These are phyloP conservation scores for Pisolithus tinctorius DNA, from an alignment of 768 basidiomycete species.

Conservation along the genomic window DNA sequence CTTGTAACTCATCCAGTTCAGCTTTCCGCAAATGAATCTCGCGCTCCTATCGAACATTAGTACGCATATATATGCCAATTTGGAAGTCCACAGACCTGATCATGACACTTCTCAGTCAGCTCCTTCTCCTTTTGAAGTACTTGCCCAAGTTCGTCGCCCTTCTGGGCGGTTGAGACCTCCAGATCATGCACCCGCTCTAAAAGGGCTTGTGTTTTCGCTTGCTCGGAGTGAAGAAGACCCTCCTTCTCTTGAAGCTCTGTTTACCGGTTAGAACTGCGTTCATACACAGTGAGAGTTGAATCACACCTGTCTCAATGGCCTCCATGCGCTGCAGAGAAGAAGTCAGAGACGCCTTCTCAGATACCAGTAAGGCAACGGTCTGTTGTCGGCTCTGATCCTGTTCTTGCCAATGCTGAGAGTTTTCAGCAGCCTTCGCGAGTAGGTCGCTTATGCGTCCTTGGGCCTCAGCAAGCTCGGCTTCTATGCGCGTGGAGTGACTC, in stretches of 20 bases:
- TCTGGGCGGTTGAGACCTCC: conserved; percentile 32
- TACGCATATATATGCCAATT: background rate
- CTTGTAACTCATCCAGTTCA: conserved; percentile 44
- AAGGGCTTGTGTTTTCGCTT: conserved; percentile 32
- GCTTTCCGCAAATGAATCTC: conserved; percentile 62
- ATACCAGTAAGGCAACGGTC: conserved; percentile 71
- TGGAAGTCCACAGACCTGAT: conserved; percentile 25
- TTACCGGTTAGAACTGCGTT: conserved; percentile 1
- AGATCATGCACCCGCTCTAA: conserved; percentile 37
- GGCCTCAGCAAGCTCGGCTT: conserved; percentile 16
- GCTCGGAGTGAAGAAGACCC: conserved; percentile 37
- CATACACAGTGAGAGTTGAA: background rate
- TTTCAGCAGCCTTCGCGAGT: conserved; percentile 7
- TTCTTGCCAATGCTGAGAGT: conserved; percentile 18
- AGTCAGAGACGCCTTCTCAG: conserved; percentile 58
- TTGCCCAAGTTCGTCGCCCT: conserved; percentile 35
- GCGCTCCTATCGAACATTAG: conserved; percentile 47
- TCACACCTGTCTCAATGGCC: conserved; percentile 54
- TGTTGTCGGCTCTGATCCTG: conserved; percentile 55
- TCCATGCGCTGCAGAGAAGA: conserved; percentile 54
- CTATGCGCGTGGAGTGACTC: conserved; percentile 10
- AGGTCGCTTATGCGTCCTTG: conserved; percentile 15
- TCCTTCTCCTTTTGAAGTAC: conserved; percentile 44
- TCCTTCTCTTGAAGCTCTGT: conserved; percentile 42
- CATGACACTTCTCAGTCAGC: conserved; percentile 26